Conservation (phyloP, 768 basidiomycete genomes). For the Neoboletus brunneissimus region DNA sequence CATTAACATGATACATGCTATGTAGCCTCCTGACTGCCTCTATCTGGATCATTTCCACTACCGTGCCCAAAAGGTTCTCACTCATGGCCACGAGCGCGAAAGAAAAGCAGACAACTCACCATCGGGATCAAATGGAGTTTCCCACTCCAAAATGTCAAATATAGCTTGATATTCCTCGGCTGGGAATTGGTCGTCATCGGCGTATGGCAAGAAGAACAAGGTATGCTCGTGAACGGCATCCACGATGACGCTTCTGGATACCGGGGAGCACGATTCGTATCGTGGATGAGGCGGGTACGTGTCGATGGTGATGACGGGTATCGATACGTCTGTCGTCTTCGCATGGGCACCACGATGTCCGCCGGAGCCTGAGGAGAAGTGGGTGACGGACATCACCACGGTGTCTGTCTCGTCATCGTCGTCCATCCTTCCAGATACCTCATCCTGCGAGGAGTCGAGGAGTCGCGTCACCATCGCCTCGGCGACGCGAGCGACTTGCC, state of each 20-base stretch:
- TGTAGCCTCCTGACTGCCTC: conserved; percentile 44
- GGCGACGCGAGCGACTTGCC: conserved; percentile 15
- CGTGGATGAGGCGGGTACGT: conserved; percentile 22
- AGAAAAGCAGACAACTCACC: conserved; percentile 33
- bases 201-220: conserved; percentile 42
- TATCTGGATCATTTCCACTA: conserved; percentile 49
- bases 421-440: background rate
- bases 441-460: background rate
- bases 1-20: conserved; percentile 26
- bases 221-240: background rate
- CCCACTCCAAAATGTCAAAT: conserved; percentile 36
- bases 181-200: conserved; percentile 44
- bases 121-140: conserved; percentile 46
- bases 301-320: conserved; percentile 20
- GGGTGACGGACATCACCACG: conserved; percentile 10
- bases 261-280: conserved; percentile 50
- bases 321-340: background rate
- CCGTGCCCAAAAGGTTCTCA: background rate
- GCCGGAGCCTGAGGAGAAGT: background rate
- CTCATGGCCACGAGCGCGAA: background rate
- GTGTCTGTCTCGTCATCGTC: background rate
- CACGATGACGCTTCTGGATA: conserved; percentile 31
- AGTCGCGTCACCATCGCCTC: conserved; percentile 3
- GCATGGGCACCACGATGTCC: background rate
- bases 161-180: conserved; percentile 23